Percentiles rank a stretch among this genome's conserved stretches.
These are phyloP conservation scores for Cicer judaicum DNA, from an alignment of 306 rosid genomes.

Conservation along the genomic window DNA sequence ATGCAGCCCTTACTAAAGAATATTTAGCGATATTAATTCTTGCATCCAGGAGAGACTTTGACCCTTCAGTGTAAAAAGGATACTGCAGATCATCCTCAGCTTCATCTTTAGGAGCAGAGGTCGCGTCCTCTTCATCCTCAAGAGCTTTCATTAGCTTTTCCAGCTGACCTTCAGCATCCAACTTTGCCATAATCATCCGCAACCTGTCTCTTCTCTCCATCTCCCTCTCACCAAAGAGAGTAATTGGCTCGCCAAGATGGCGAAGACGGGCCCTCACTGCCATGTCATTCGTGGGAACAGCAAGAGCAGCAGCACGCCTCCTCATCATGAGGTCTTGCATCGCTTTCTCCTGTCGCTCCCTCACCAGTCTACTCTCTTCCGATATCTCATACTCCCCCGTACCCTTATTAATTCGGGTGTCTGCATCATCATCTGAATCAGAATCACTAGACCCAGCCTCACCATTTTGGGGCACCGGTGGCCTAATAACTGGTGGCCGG, in stretches of 20 bases:
- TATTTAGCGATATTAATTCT: slow-evolving; percentile 75
- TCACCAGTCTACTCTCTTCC: slow-evolving; percentile 73
- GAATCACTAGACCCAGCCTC: slow-evolving; percentile 66
- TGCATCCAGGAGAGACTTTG: slow-evolving; percentile 69
- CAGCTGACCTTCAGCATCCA: slow-evolving; percentile 85
- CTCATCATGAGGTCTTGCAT: slow-evolving; percentile 79
- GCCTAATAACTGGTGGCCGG: slow-evolving; percentile 63
- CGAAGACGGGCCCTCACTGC: slow-evolving; percentile 91
- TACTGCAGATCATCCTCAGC: slow-evolving; percentile 75
- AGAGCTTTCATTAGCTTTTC: slow-evolving; percentile 86
- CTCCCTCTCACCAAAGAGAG: slow-evolving; percentile 91
- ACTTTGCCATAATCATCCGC: slow-evolving; percentile 73
- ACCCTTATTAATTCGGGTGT: slow-evolving; percentile 52
- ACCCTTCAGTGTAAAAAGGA: slow-evolving; percentile 89
- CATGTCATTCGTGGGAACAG: slow-evolving; percentile 94
- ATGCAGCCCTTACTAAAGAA: slow-evolving; percentile 68
- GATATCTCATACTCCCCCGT: slow-evolving; percentile 78
- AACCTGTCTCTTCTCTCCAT: slow-evolving; percentile 94
- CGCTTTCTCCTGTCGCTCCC: slow-evolving; percentile 89
- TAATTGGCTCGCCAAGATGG: slow-evolving; percentile 87
- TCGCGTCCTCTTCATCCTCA: slow-evolving; percentile 86
- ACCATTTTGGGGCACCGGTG: slow-evolving; percentile 64
- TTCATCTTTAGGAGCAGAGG: slow-evolving; percentile 65
- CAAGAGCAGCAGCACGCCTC: slow-evolving; percentile 87
- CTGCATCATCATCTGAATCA: slow-evolving; percentile 65